phyloP scores from a whole-genome alignment of 352 stramenopile genomes.

The Pythium sukuiense region DNA sequence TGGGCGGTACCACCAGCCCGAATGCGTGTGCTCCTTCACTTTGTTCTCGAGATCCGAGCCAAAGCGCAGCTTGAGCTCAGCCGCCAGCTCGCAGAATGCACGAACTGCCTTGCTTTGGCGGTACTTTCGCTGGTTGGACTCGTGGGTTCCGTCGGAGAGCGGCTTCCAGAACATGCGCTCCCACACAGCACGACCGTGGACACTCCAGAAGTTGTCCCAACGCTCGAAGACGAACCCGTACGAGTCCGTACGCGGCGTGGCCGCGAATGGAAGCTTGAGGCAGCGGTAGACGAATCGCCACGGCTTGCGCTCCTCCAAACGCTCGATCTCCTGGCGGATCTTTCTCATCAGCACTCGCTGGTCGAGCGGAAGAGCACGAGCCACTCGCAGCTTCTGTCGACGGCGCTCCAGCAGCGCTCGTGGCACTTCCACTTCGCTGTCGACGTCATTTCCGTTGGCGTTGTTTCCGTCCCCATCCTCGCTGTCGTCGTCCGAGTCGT shows the following conservation, averaged over 20 bases:
- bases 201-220: constrained; percentile 51
- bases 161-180: constrained; percentile 49
- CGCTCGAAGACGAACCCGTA: constrained; percentile 49
- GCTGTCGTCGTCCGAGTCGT: constrained; percentile 3
- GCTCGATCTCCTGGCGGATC: constrained; percentile 7
- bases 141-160: constrained; percentile 24
- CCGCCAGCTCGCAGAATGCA: constrained; percentile 34
- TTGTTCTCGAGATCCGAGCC: constrained; percentile 6
- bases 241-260: constrained; percentile 27
- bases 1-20: constrained; percentile 28
- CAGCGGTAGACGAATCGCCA: constrained; percentile 52
- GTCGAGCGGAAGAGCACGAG: neutral
- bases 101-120: constrained; percentile 33
- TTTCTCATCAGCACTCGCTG: constrained; percentile 3
- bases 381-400: neutral
- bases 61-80: constrained; percentile 31
- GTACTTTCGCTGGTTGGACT: constrained; percentile 33
- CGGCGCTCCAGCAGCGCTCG: neutral
- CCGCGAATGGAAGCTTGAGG: constrained; percentile 36
- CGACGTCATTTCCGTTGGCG: neutral
- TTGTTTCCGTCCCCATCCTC: constrained; percentile 1
- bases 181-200: constrained; percentile 46
- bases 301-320: constrained; percentile 34
- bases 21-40: constrained; percentile 1
- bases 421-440: neutral